Conservation (phyloP, 2,329 filamentous ascomycete species). For the Fusarium albidum region DNA sequence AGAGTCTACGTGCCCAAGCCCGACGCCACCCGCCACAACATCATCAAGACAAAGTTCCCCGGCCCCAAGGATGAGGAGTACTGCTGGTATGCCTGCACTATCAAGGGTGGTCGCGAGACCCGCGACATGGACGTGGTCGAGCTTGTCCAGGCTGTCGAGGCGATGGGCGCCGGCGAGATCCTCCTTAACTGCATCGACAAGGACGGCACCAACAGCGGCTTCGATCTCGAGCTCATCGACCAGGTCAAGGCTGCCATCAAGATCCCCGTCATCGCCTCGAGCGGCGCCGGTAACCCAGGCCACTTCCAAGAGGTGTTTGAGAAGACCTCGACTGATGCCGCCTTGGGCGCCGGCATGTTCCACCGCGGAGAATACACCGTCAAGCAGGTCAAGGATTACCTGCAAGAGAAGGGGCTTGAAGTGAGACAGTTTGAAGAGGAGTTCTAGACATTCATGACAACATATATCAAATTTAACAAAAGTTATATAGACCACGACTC, state of each 20-base stretch:
- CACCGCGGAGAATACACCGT: conserved; percentile 96
- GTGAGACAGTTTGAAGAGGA: conserved; percentile 80
- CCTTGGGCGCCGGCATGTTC: conserved; percentile 96
- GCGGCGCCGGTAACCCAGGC: conserved; percentile 84
- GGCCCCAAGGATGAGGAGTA: conserved; percentile 80
- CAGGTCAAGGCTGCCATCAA: conserved; percentile 87
- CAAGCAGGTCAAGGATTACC: conserved; percentile 86
- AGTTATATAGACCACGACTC: conserved; percentile 5
- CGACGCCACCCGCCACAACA: conserved; percentile 76
- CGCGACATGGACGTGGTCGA: conserved; percentile 92
- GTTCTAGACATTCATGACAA: conserved; percentile 9
- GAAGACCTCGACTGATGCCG: conserved; percentile 87
- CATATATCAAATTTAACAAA: conserved; percentile 18
- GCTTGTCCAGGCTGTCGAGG: conserved; percentile 87
- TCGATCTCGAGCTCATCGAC: conserved; percentile 89
- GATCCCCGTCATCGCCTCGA: conserved; percentile 95
- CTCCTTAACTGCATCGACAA: conserved; percentile 97
- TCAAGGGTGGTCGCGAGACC: conserved; percentile 94
- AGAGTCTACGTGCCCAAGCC: conserved; percentile 82
- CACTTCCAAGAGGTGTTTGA: conserved; percentile 94
- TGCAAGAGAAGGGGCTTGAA: conserved; percentile 74
- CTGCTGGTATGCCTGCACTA: conserved; percentile 98
- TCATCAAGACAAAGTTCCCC: conserved; percentile 72
- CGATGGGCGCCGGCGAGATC: conserved; percentile 94
- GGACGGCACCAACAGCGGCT: conserved; percentile 93